Conservation (phyloP, 108 stramenopile genomes). For the Aurantiochytrium sp. region DNA sequence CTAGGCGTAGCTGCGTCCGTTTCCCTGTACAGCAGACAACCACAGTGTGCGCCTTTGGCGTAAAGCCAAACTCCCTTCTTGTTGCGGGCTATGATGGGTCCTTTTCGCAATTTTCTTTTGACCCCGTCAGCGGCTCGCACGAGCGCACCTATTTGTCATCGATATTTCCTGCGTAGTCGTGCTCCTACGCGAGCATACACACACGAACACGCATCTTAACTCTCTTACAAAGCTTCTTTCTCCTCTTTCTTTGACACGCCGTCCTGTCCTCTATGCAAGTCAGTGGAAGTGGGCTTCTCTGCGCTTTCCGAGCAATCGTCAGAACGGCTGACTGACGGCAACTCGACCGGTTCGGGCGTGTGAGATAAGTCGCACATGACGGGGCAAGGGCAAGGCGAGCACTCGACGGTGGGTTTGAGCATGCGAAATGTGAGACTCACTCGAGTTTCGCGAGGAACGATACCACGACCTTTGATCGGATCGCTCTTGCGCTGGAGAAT, state of each 20-base stretch:
- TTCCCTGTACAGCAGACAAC: not conserved
- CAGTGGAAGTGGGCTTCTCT: no score
- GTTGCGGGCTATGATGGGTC: slow-evolving; percentile 39
- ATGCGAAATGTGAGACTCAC: not conserved
- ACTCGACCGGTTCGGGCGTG: no score
- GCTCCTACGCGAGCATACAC: no score
- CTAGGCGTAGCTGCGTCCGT: not conserved
- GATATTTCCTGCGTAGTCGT: not conserved
- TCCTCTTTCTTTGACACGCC: no score
- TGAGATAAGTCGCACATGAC: not conserved
- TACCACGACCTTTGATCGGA: not conserved
- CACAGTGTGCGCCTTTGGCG: slow-evolving; percentile 45
- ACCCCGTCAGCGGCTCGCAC: not conserved
- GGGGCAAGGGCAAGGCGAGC: not conserved
- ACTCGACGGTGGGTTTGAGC: not conserved
- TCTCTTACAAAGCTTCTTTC: no score
- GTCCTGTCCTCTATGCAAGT: no score
- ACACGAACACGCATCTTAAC: no score
- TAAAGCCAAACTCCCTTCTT: slow-evolving; percentile 32
- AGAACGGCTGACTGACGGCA: no score
- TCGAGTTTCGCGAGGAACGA: not conserved
- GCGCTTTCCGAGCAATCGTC: no score
- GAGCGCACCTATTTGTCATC: not conserved
- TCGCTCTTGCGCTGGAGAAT: slow-evolving; percentile 9
- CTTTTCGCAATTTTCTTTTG: not conserved